Conservation (phyloP, 1,284 basidiomycete genomes). For the Sanghuangporus weigelae region DNA sequence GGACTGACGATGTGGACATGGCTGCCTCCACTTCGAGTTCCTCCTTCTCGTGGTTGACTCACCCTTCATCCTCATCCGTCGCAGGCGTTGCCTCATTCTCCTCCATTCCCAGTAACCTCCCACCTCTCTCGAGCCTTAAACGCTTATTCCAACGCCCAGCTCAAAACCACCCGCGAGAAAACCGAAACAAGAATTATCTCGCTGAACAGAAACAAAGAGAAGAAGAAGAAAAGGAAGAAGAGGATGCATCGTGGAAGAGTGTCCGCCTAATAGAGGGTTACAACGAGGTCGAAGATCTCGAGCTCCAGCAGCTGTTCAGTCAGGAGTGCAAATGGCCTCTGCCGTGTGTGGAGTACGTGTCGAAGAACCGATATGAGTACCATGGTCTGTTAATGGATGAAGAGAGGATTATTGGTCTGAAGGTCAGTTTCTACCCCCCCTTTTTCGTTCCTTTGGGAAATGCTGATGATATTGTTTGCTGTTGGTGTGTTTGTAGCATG, state of each 20-base stretch:
- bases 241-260: not conserved
- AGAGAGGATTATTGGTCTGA: slow-evolving; percentile 40
- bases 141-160: too few species aligned
- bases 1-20: too few species aligned
- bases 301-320: slow-evolving; percentile 25
- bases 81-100: too few species aligned
- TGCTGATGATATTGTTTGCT: not conserved
- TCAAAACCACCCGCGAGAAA: not conserved
- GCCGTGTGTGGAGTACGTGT: slow-evolving; percentile 32
- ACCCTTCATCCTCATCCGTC: too few species aligned
- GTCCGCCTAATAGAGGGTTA: slow-evolving; percentile 5
- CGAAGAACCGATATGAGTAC: slow-evolving; percentile 26
- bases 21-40: too few species aligned
- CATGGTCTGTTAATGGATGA: slow-evolving; percentile 44
- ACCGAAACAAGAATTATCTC: not conserved
- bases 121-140: too few species aligned
- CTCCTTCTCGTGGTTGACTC: too few species aligned
- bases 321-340: slow-evolving; percentile 28
- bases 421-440: slow-evolving; percentile 27
- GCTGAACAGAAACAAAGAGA: not conserved
- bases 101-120: too few species aligned
- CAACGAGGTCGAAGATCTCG: slow-evolving; percentile 13
- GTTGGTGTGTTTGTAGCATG: not conserved
- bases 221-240: not conserved
- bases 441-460: not conserved